Percentiles rank a stretch among this genome's conserved stretches.
These are phyloP conservation scores for Phaeodactylum tricornutum DNA, from an alignment of 108 stramenopile species.

Conservation along the genomic window DNA sequence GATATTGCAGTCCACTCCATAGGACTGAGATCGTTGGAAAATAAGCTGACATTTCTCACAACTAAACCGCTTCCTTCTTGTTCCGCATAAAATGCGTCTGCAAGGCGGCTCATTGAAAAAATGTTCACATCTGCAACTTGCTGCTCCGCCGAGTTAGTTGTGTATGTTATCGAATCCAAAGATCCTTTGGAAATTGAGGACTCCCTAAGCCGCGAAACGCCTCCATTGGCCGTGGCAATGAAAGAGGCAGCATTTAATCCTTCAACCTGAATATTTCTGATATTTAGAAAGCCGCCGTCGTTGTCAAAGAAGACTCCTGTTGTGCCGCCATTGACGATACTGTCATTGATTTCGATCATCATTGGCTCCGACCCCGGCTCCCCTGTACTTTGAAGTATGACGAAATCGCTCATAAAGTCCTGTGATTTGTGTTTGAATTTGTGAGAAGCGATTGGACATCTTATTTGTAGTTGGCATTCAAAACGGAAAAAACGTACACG, in stretches of 20 bases:
- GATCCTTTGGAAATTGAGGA: background rate
- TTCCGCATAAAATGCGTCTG: background rate
- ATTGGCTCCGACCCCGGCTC: no score
- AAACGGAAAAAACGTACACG: no score
- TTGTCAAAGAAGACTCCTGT: background rate
- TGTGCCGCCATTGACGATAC: background rate
- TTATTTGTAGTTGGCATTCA: no score
- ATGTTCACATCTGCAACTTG: background rate
- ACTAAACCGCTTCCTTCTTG: background rate
- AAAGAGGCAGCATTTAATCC: background rate
- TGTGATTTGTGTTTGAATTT: no score
- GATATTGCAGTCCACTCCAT: conserved; percentile 3
- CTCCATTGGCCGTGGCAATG: background rate
- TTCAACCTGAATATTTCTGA: background rate
- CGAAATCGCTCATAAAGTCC: no score
- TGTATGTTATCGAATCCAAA: background rate
- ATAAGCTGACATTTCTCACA: background rate
- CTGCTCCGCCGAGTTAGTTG: background rate
- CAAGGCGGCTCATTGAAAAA: background rate
- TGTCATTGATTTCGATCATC: background rate
- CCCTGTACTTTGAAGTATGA: no score
- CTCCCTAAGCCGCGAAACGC: background rate
- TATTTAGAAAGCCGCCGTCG: background rate
- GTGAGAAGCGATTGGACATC: no score
- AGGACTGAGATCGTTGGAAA: background rate